Evolutionary conservation across 2,329 filamentous ascomycete genomes (phyloP).

Genomic region (Ophiosphaerella herpotricha): DNA sequence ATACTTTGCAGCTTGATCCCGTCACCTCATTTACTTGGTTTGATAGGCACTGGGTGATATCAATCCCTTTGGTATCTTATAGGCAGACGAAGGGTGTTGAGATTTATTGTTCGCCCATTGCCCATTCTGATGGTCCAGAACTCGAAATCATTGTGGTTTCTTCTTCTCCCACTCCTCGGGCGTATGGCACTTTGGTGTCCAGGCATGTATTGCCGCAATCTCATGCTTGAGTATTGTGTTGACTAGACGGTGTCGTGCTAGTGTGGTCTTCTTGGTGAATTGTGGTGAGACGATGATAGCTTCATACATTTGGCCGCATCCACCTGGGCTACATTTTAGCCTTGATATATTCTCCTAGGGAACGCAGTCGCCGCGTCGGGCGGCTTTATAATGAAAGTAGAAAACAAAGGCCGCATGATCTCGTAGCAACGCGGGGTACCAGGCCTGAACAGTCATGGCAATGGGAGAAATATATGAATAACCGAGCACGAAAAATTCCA

Average conservation of each 20-base stretch:
- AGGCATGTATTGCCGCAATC: slow-evolving; percentile 89
- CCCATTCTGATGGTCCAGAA: background rate
- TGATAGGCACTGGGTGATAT: no score
- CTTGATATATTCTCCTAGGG: background rate
- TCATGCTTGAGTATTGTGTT: slow-evolving; percentile 83
- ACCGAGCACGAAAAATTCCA: background rate
- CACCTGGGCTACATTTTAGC: slow-evolving; percentile 54
- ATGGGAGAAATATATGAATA: background rate
- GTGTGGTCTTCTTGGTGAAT: slow-evolving; percentile 63
- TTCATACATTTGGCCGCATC: slow-evolving; percentile 72
- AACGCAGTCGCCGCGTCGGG: no score
- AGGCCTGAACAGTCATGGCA: background rate
- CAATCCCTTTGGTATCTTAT: no score
- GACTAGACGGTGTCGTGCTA: slow-evolving; percentile 84
- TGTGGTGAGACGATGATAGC: slow-evolving; percentile 66
- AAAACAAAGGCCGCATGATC: background rate
- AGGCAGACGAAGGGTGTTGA: background rate
- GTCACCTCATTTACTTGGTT: no score
- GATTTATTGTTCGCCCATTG: background rate
- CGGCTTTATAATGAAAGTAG: no score
- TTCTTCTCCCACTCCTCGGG: slow-evolving; percentile 84
- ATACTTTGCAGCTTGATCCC: background rate
- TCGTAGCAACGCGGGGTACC: background rate
- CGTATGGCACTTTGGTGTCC: slow-evolving; percentile 93
- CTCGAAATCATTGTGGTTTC: slow-evolving; percentile 44